Evolutionary conservation across 2,329 filamentous ascomycete genomes (phyloP), one percentile per base, ranked within the genome.

Genomic region (Alternaria gaisen): DNA sequence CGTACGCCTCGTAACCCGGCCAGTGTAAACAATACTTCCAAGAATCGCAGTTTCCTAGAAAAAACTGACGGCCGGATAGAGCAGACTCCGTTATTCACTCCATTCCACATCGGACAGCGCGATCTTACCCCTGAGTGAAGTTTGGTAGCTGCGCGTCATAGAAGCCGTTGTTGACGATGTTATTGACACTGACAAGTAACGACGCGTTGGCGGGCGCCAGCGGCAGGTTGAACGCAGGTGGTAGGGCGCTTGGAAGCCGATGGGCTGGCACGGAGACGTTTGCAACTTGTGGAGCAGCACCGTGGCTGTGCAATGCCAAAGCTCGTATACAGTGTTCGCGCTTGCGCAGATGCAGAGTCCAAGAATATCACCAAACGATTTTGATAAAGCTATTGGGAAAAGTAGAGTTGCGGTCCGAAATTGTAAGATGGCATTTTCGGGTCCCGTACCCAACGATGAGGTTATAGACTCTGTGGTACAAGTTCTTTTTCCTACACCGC

Each of bases 181-280:
- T 57, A 14, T 41, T 60, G 48, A 53, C 57, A 57, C 30, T 46
- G 57, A 60, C 43, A 48, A 36, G 52, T 32, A 60, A 60, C 57
- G 46, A 50, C 46, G 46, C 46, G 53, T 52, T 34, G 42, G 42
- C 47, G 47, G 54, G 40, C 47, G 42, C 38, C 50, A 61, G 34
- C 50, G 44, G 41, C 48, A 53, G 42, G 20, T 55, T 58, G 24
- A 38, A 46, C 24, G 56, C 44, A 56, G 57, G 52, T 43, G 8
- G 38, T 24, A 42, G 48, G 57, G 24, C 30, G 43, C 48, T 34
- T 48, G 57, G 20, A 42, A 50, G 51, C 53, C 53, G 41, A 57
- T 50, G 36, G 20, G 28, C 54, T 38, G 44, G 28, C 43, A 44
- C 38, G 43, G 51, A 59, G 56, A 36, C 22, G 34, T 54, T 53